Conservation (phyloP, 352 stramenopile species). For the Phytophthora europaea region DNA sequence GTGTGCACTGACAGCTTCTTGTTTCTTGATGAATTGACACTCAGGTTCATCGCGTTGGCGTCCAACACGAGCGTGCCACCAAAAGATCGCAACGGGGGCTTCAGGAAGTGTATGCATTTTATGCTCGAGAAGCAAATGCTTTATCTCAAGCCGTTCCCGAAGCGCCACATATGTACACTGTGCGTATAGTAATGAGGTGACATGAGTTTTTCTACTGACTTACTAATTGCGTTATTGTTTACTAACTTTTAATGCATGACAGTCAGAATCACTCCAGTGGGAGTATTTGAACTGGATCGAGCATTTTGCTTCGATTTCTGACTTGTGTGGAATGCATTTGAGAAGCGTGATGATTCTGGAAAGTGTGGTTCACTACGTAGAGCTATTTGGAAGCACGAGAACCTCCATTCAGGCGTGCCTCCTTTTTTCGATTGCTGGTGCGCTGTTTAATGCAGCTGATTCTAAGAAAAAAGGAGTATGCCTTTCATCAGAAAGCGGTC, state of each 20-base stretch:
- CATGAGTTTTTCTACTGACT: slow-evolving; percentile 10
- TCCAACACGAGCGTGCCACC: slow-evolving; percentile 65
- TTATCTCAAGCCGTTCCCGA: slow-evolving; percentile 25
- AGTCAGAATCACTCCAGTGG: slow-evolving; percentile 61
- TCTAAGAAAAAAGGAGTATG: slow-evolving; percentile 19
- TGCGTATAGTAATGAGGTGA: slow-evolving; percentile 23
- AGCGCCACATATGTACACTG: slow-evolving; percentile 34
- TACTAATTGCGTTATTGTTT: slow-evolving; percentile 2
- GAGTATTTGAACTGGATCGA: slow-evolving; percentile 73
- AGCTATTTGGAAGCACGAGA: slow-evolving; percentile 21
- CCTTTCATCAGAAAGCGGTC: not conserved
- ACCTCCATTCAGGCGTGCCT: slow-evolving; percentile 33
- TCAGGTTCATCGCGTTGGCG: slow-evolving; percentile 69
- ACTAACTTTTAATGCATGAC: not conserved
- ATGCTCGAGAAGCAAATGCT: slow-evolving; percentile 40
- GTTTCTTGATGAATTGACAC: not conserved
- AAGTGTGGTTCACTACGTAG: slow-evolving; percentile 44
- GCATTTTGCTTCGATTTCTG: slow-evolving; percentile 64
- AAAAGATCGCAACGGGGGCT: slow-evolving; percentile 42
- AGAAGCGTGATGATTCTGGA: slow-evolving; percentile 53
- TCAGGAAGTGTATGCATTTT: slow-evolving; percentile 50
- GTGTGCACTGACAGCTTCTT: not conserved
- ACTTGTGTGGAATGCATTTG: slow-evolving; percentile 36
- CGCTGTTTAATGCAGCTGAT: slow-evolving; percentile 33
- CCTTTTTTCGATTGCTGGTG: slow-evolving; percentile 34